These are phyloP conservation scores for Hamigera avellanea DNA, from an alignment of 495 filamentous ascomycete genomes.

Conservation along the genomic window DNA sequence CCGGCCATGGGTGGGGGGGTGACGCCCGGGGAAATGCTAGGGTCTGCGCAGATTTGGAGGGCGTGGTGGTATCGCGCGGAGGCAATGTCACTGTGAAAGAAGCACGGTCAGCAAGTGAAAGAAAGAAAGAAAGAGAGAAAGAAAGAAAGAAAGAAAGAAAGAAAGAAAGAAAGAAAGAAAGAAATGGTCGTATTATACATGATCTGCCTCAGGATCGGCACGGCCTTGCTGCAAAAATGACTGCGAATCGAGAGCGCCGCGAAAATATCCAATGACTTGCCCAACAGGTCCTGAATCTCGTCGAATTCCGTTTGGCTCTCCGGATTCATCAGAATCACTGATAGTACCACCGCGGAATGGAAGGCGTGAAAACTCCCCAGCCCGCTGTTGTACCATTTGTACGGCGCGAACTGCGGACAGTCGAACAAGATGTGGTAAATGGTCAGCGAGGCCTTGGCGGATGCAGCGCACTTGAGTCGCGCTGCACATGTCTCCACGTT, in stretches of 20 bases:
- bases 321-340: slow-evolving; percentile 18
- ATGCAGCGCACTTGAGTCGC: slow-evolving; percentile 29
- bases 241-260: slow-evolving; percentile 28
- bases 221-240: slow-evolving; percentile 30
- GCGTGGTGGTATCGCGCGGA: too few relatives aligned
- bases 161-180: neutral
- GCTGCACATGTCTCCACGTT: slow-evolving; percentile 27
- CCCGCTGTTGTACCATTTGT: slow-evolving; percentile 36
- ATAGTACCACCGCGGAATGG: slow-evolving; percentile 25
- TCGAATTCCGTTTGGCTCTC: slow-evolving; percentile 21
- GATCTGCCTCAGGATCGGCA: slow-evolving; percentile 26
- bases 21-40: too few relatives aligned
- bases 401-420: slow-evolving; percentile 23
- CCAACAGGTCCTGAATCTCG: slow-evolving; percentile 21
- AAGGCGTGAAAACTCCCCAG: slow-evolving; percentile 24
- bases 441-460: slow-evolving; percentile 27
- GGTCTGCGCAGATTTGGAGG: too few relatives aligned
- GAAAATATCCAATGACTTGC: slow-evolving; percentile 23
- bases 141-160: too few relatives aligned
- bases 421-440: slow-evolving; percentile 28
- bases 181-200: too few relatives aligned
- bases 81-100: too few relatives aligned
- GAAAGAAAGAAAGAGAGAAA: too few relatives aligned
- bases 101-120: too few relatives aligned
- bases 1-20: too few relatives aligned